A percentile compares a stretch with the other conserved stretches of the same genome.
These are phyloP conservation scores for Phytophthora crassamura DNA, from an alignment of 352 stramenopile genomes.

Conservation along the genomic window DNA sequence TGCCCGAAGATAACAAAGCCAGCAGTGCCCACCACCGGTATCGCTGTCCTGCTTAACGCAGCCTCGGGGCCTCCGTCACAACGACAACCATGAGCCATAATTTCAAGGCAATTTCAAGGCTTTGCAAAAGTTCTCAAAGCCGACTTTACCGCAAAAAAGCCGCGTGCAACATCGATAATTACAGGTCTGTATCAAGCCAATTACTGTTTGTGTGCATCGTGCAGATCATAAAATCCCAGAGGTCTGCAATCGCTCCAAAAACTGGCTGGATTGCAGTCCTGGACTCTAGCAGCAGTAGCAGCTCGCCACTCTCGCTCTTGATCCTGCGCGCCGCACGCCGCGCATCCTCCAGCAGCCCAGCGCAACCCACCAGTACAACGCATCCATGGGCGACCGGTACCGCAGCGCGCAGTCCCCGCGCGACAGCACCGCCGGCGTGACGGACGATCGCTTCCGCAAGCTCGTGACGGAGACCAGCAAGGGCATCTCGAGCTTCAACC, in stretches of 20 bases:
- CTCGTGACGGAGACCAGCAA: constrained; percentile 85
- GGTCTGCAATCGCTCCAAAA: constrained; percentile 22
- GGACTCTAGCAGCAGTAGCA: neutral
- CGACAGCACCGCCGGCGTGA: constrained; percentile 40
- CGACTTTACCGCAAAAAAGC: no score
- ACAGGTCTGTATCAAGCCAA: no score
- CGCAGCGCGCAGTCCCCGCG: constrained; percentile 65
- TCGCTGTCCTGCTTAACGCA: neutral
- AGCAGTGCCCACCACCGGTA: neutral
- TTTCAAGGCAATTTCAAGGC: no score
- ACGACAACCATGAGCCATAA: no score
- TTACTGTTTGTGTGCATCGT: no score
- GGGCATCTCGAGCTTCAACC: constrained; percentile 88
- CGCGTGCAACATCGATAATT: no score
- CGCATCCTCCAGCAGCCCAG: neutral
- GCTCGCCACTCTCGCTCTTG: constrained; percentile 29
- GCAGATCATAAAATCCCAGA: constrained; percentile 1
- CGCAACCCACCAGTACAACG: neutral
- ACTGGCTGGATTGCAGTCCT: constrained; percentile 35
- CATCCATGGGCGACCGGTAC: constrained; percentile 73
- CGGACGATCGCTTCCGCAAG: constrained; percentile 76
- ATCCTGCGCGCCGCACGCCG: constrained; percentile 22
- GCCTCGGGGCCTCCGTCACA: no score
- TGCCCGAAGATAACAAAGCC: no score
- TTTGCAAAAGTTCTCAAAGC: no score